Conservation (phyloP, 257 asterid genomes). For the Eucommia ulmoides region DNA sequence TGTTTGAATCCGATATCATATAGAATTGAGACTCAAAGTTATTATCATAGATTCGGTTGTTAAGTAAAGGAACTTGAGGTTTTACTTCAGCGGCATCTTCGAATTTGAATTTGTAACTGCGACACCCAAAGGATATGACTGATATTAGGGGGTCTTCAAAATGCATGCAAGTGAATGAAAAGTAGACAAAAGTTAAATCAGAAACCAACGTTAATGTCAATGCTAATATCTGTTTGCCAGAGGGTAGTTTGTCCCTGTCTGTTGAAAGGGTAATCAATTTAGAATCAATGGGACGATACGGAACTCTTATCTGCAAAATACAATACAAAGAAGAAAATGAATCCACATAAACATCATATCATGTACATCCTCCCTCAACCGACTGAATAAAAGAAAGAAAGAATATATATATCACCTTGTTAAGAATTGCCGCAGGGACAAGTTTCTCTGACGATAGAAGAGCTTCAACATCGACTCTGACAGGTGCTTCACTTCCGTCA, state of each 20-base stretch:
- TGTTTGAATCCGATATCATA: conserved; percentile 89
- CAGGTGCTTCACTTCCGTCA: conserved; percentile 94
- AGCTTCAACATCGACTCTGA: conserved; percentile 75
- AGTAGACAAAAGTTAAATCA: conserved; percentile 4
- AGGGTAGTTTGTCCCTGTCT: conserved; percentile 84
- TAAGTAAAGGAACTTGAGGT: conserved; percentile 80
- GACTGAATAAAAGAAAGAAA: no score
- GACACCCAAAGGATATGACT: conserved; percentile 20
- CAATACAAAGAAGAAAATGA: conserved; percentile 11
- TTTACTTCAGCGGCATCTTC: conserved; percentile 83
- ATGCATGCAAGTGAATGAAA: not conserved
- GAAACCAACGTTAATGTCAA: conserved; percentile 65
- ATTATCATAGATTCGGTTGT: conserved; percentile 91
- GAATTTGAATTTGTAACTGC: conserved; percentile 84
- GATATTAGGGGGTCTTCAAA: conserved; percentile 9
- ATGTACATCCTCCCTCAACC: no score
- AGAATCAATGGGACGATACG: conserved; percentile 78
- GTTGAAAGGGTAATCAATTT: conserved; percentile 69
- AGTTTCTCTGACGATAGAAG: conserved; percentile 78
- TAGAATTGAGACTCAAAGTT: conserved; percentile 96
- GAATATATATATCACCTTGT: conserved; percentile 72
- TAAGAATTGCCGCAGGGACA: conserved; percentile 68
- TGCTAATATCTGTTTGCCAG: conserved; percentile 80
- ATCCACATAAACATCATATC: no score
- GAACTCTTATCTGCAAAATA: conserved; percentile 62